These are phyloP conservation scores for Micractinium conductrix DNA, from an alignment of 139 green algal genomes.

Conservation along the genomic window DNA sequence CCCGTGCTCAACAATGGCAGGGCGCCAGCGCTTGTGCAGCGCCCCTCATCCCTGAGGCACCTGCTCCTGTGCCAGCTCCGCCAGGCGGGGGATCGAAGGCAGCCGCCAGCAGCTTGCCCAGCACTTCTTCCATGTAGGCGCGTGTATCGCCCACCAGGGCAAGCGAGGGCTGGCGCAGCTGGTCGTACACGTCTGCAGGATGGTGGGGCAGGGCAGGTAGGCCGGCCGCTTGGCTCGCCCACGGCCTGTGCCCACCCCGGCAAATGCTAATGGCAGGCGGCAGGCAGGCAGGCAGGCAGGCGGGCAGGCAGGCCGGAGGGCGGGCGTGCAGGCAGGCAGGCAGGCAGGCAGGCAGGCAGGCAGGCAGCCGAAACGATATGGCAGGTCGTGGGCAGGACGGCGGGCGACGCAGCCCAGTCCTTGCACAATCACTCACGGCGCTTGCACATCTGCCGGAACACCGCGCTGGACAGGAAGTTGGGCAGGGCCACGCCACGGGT, in stretches of 20 bases:
- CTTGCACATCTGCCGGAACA: neutral
- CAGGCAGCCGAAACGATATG: too few relatives aligned
- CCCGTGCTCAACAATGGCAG: too few relatives aligned
- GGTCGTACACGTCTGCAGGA: neutral
- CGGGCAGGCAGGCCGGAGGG: neutral
- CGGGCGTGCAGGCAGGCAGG: neutral
- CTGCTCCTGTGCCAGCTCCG: neutral
- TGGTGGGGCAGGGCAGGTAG: too few relatives aligned
- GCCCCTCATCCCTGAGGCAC: too few relatives aligned
- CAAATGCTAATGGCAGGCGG: too few relatives aligned
- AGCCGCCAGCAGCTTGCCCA: neutral
- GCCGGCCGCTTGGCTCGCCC: too few relatives aligned
- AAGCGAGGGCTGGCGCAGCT: neutral
- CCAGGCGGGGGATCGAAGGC: neutral
- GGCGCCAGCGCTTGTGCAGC: too few relatives aligned
- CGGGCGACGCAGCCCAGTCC: too few relatives aligned
- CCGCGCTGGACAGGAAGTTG: neutral
- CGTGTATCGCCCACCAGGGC: neutral
- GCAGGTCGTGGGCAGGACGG: too few relatives aligned
- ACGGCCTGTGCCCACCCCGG: too few relatives aligned
- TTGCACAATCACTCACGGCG: neutral
- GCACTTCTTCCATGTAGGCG: neutral
- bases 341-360: too few relatives aligned
- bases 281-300: neutral
- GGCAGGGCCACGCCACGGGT: constrained; percentile 1